Base-by-base conservation (phyloP, 1,139 yeast species). In the Taphrina pruni region DNA sequence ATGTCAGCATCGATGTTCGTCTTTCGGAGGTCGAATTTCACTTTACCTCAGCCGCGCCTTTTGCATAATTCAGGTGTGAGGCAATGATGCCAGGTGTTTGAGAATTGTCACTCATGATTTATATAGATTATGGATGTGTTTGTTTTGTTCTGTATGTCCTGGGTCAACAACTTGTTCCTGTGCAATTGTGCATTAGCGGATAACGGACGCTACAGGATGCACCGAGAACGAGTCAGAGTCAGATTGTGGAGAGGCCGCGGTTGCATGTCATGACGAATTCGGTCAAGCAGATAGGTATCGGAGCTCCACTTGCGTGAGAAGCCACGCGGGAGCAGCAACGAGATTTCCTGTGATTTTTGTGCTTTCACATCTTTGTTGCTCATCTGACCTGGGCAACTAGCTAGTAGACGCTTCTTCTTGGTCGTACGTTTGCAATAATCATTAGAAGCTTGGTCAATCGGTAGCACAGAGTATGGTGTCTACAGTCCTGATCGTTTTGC, bases 1-100 rank as follows among this genome's bases (percentile, higher is more conserved):
- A 21, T 50, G 26, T 20, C 51, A n/a, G 51, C 14, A 17, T 17
- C 17, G 17, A 17, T 17, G 17, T 17, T 17, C 17, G 17, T 17
- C 17, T 17, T 17, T 17, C 17, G 17, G 17, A 17, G 17, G 17
- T 17, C 17, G 17, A 17, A 17, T 60, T n/a, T 17, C 17, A 17
- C 1, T 35, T 8, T 50, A 56, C 69, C 51, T 65, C 69, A 14
- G 58, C 58, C 26, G 69, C 69, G 4, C 69, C 69, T 41, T 65
- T 65, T 52, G 52, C 69, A 32, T 65, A 65, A 20, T 38, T 20
- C 26, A 58, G 45, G 20, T 65, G 69, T 6, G 64, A 60, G 11
- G 64, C 64, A 8, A 65, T 39, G 54, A 65, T 54, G n/a, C 64
- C 64, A n/a, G 69, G 69, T 21, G 56, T 65, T 20, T 57, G 51